These are phyloP conservation scores for Moelleriella libera DNA, from an alignment of 2,329 filamentous ascomycete genomes.

Conservation along the genomic window DNA sequence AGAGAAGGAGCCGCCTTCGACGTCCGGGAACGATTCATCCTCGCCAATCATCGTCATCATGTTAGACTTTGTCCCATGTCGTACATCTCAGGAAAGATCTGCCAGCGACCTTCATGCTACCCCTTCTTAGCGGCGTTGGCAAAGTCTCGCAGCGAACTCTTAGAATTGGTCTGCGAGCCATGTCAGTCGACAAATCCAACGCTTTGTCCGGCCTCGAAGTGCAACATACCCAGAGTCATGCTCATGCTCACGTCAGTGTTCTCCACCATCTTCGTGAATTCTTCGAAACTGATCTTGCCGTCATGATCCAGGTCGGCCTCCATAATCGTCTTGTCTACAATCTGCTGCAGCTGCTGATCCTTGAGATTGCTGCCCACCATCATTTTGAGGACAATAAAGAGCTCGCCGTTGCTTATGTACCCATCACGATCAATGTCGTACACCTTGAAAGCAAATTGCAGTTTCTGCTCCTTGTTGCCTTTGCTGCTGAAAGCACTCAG, in stretches of 20 bases:
- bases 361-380: constrained; percentile 99
- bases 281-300: constrained; percentile 97
- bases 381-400: constrained; percentile 99
- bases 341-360: constrained; percentile 97
- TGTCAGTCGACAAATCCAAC: background rate
- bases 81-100: background rate
- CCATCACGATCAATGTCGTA: constrained; percentile 99
- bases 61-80: background rate
- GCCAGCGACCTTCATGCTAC: background rate
- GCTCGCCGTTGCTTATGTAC: constrained; percentile 95
- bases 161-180: background rate
- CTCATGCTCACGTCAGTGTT: constrained; percentile 71
- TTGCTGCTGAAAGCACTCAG: constrained; percentile 93
- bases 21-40: background rate
- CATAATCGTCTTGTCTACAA: constrained; percentile 99
- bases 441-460: constrained; percentile 95
- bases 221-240: constrained; percentile 51
- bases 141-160: background rate
- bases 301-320: constrained; percentile 93
- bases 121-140: too few species aligned
- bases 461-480: constrained; percentile 98
- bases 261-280: constrained; percentile 98
- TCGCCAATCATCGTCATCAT: background rate
- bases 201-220: background rate
- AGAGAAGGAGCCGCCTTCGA: background rate